Conservation (phyloP, 2,329 filamentous ascomycete genomes). For the Cercospora zeae-maydis region DNA sequence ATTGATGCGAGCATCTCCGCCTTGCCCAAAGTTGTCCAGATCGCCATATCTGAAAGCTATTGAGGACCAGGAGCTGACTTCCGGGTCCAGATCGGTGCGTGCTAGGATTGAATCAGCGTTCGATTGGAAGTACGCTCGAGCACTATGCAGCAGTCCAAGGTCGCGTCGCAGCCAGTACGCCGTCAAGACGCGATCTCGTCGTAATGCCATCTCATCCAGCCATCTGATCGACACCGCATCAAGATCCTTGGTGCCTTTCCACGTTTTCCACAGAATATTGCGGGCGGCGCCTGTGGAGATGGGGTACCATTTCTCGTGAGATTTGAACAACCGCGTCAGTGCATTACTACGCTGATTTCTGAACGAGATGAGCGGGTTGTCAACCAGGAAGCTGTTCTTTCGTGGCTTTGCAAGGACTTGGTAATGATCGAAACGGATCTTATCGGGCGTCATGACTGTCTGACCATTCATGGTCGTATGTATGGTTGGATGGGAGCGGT, state of each 20-base stretch:
- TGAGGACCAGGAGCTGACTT: slow-evolving; percentile 52
- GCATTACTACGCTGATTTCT: background rate
- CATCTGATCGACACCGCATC: slow-evolving; percentile 13
- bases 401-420: slow-evolving; percentile 4
- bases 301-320: slow-evolving; percentile 6
- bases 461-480: slow-evolving; percentile 11
- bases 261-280: slow-evolving; percentile 11
- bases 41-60: slow-evolving; percentile 52
- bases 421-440: slow-evolving; percentile 5
- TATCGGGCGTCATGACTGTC: background rate
- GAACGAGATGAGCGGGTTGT: slow-evolving; percentile 13
- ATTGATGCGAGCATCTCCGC: slow-evolving; percentile 52
- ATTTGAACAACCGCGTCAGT: slow-evolving; percentile 2
- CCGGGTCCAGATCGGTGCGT: slow-evolving; percentile 49
- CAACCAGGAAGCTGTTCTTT: slow-evolving; percentile 1
- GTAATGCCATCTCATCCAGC: slow-evolving; percentile 10
- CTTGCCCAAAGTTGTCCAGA: slow-evolving; percentile 51
- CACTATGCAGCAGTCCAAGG: slow-evolving; percentile 7
- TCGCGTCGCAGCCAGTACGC: slow-evolving; percentile 11
- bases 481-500: slow-evolving; percentile 13
- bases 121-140: slow-evolving; percentile 37
- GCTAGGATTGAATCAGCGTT: slow-evolving; percentile 52
- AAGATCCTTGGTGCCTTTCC: slow-evolving; percentile 9
- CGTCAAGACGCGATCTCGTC: slow-evolving; percentile 1
- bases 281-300: slow-evolving; percentile 8